phyloP scores from a whole-genome alignment of 305 asterid genomes.

The Fraxinus sp. region DNA sequence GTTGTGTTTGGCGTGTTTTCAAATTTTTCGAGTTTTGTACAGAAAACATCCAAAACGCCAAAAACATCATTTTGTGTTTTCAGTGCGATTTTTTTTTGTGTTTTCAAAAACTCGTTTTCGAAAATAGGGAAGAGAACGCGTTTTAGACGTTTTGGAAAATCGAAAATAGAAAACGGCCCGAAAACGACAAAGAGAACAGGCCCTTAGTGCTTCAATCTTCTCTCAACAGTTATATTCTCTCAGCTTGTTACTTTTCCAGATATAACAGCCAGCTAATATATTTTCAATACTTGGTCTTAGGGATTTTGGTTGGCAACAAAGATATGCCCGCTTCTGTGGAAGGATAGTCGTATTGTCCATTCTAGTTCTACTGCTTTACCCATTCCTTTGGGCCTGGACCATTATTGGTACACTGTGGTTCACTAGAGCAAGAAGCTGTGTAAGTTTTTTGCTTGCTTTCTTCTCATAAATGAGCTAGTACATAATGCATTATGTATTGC shows the following conservation, averaged over 20 bases:
- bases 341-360: constrained; percentile 72
- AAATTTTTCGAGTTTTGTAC: too few relatives aligned
- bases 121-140: too few relatives aligned
- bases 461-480: neutral
- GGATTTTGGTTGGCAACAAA: constrained; percentile 92
- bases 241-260: neutral
- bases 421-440: constrained; percentile 66
- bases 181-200: too few relatives aligned
- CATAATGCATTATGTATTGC: neutral
- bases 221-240: neutral
- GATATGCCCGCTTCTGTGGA: constrained; percentile 74
- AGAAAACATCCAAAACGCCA: too few relatives aligned
- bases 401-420: constrained; percentile 79
- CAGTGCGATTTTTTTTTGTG: too few relatives aligned
- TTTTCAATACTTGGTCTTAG: constrained; percentile 31
- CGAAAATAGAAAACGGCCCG: too few relatives aligned
- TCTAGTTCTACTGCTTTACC: constrained; percentile 66
- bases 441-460: constrained; percentile 40
- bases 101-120: too few relatives aligned
- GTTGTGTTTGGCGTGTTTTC: too few relatives aligned
- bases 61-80: too few relatives aligned
- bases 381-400: constrained; percentile 84
- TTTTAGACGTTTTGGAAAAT: too few relatives aligned
- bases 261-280: neutral
- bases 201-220: neutral